These are phyloP conservation scores for Austropuccinia psidii DNA, from an alignment of 1,284 basidiomycete species.

Conservation along the genomic window DNA sequence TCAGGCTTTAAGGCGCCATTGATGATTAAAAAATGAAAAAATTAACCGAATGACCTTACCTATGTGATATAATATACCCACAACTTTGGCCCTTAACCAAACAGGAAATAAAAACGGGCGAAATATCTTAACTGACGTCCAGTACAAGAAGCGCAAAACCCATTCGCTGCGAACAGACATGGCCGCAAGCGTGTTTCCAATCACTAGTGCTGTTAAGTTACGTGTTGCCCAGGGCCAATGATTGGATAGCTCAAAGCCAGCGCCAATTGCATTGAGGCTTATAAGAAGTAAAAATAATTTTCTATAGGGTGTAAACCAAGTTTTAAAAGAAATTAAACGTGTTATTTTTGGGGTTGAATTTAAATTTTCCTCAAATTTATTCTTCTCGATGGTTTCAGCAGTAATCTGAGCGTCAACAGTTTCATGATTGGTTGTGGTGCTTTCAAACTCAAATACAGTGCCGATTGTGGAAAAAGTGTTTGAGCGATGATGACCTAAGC, in stretches of 20 bases:
- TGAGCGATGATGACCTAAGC: no score
- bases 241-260: neutral
- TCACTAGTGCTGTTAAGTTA: slow-evolving; percentile 46
- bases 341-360: no score
- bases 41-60: no score
- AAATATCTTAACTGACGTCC: slow-evolving; percentile 47
- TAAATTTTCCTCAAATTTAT: no score
- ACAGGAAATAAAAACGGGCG: slow-evolving; percentile 8
- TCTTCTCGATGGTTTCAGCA: no score
- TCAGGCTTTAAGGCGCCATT: no score
- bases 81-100: slow-evolving; percentile 2
- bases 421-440: no score
- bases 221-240: slow-evolving; percentile 2
- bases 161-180: slow-evolving; percentile 58
- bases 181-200: slow-evolving; percentile 57
- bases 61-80: slow-evolving; percentile 27
- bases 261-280: neutral
- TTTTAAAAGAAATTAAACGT: neutral
- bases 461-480: no score
- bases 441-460: no score
- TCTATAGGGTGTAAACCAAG: slow-evolving; percentile 29
- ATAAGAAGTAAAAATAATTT: slow-evolving; percentile 7
- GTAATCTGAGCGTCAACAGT: no score
- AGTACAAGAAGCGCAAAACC: slow-evolving; percentile 58
- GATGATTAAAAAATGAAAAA: no score